These are phyloP conservation scores for Sugiyamaella valdiviana DNA, from an alignment of 805 yeast species.

Conservation along the genomic window DNA sequence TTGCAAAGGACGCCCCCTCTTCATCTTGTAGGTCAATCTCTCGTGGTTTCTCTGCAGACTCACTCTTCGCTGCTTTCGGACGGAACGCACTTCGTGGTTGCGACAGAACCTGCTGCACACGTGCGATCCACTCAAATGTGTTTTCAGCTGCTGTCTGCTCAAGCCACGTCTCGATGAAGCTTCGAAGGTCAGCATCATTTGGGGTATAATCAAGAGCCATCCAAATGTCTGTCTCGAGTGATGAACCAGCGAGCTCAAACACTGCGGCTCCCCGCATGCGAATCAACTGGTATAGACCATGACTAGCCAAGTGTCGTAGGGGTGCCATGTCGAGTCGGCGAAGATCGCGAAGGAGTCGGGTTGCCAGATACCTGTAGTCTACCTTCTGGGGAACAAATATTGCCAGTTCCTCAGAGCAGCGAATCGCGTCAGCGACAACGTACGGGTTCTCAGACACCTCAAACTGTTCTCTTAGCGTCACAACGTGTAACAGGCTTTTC, in stretches of 20 bases:
- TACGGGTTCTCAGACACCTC: constrained; percentile 30
- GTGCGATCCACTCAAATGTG: constrained; percentile 49
- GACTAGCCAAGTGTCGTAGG: too few species aligned
- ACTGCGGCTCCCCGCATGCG: constrained; percentile 46
- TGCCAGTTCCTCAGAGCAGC: constrained; percentile 40
- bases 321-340: too few species aligned
- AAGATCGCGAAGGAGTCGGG: constrained; percentile 18
- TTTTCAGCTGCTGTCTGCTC: constrained; percentile 42
- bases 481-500: constrained; percentile 19
- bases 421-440: constrained; percentile 34
- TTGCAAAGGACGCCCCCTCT: constrained; percentile 38
- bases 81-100: constrained; percentile 39
- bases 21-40: constrained; percentile 34
- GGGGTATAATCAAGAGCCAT: constrained; percentile 45
- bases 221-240: constrained; percentile 56
- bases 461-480: constrained; percentile 33
- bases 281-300: constrained; percentile 52
- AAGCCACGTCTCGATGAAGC: constrained; percentile 55
- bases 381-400: constrained; percentile 41
- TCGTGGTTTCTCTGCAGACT: constrained; percentile 3
- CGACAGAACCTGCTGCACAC: constrained; percentile 42
- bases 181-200: constrained; percentile 38
- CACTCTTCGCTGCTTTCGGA: constrained; percentile 8
- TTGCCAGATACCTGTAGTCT: constrained; percentile 27
- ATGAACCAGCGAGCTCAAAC: constrained; percentile 36